These are phyloP conservation scores for Tripterygium wilfordii DNA, from an alignment of 177 flowering plant genomes.

Conservation along the genomic window DNA sequence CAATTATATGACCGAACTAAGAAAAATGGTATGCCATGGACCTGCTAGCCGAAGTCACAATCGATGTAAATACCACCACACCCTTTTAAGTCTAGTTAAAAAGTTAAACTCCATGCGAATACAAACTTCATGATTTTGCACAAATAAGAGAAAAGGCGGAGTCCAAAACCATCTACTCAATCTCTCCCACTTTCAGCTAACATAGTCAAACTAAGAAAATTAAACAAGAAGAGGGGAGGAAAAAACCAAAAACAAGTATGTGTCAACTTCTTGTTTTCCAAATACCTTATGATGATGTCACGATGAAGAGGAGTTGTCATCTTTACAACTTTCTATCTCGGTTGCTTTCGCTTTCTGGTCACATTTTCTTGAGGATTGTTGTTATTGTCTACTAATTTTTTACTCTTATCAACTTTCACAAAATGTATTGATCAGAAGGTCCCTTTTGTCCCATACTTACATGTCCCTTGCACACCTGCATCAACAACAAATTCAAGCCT, in stretches of 20 bases:
- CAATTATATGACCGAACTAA: slow-evolving; percentile 85
- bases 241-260: not conserved
- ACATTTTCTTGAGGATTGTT: slow-evolving; percentile 16
- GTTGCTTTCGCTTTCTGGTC: slow-evolving; percentile 14
- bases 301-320: slow-evolving; percentile 33
- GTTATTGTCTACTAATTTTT: no score
- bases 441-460: slow-evolving; percentile 98
- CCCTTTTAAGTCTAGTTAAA: no score
- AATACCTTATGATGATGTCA: slow-evolving; percentile 48
- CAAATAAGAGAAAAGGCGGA: no score
- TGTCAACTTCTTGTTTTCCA: slow-evolving; percentile 31
- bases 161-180: no score
- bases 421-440: slow-evolving; percentile 96
- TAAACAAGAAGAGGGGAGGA: not conserved
- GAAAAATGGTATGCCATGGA: slow-evolving; percentile 75
- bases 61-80: no score
- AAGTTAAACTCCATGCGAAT: no score
- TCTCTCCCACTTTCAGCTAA: no score
- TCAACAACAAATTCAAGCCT: not conserved
- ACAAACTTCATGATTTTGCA: no score
- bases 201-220: no score
- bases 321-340: slow-evolving; percentile 38
- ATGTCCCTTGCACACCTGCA: slow-evolving; percentile 93
- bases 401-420: slow-evolving; percentile 68
- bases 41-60: slow-evolving; percentile 68